Conservation (phyloP, 495 filamentous ascomycete species). For the Penicillium soppii region DNA sequence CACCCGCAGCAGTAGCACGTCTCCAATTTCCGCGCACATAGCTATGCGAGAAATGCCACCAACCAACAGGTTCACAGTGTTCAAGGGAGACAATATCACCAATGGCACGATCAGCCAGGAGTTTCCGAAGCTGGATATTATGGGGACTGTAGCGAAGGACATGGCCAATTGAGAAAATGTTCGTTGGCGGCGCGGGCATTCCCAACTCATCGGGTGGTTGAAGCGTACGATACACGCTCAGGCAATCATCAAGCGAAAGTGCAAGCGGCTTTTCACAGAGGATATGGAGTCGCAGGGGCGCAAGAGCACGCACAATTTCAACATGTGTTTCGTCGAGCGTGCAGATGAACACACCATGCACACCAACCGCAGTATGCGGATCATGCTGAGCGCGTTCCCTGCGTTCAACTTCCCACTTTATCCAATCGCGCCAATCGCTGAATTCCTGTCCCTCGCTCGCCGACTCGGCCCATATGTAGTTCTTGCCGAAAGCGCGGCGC, state of each 20-base stretch:
- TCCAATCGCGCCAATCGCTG: conserved; percentile 68
- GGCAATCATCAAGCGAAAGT: conserved; percentile 71
- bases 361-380: conserved; percentile 14
- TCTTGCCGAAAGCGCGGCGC: conserved; percentile 61
- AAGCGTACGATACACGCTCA: conserved; percentile 65
- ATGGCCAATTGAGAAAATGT: conserved; percentile 75
- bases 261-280: conserved; percentile 96
- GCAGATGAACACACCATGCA: conserved; percentile 86
- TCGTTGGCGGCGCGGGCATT: conserved; percentile 6
- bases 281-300: conserved; percentile 70
- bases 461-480: conserved; percentile 63
- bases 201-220: conserved; percentile 13
- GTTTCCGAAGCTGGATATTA: conserved; percentile 77
- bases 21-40: conserved; percentile 97
- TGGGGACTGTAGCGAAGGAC: conserved; percentile 86
- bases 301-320: conserved; percentile 70
- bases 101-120: conserved; percentile 66
- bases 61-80: conserved; percentile 92
- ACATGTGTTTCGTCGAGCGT: conserved; percentile 85
- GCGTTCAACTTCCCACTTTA: conserved; percentile 60
- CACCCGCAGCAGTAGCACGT: conserved; percentile 56
- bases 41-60: conserved; percentile 93
- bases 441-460: conserved; percentile 62
- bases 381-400: conserved; percentile 26
- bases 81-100: conserved; percentile 86